These are phyloP conservation scores for Pinus albicaulis DNA, from an alignment of 75 land plant genomes.

Conservation along the genomic window DNA sequence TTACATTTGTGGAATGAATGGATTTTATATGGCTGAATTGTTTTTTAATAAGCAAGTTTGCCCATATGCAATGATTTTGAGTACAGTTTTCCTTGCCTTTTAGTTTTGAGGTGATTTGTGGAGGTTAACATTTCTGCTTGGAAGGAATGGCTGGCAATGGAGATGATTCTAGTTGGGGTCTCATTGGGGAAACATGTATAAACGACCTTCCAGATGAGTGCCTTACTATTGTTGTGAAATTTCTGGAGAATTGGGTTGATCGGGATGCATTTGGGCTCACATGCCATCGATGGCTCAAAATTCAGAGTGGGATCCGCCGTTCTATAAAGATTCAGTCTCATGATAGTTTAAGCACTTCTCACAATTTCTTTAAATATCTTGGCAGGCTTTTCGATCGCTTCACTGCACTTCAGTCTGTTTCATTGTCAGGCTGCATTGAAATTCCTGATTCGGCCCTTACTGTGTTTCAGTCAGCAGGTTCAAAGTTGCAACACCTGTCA, in stretches of 20 bases:
- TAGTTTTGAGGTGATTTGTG: not conserved
- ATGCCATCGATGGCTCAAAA: conserved; percentile 27
- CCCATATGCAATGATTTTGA: not conserved
- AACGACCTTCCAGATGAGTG: conserved; percentile 21
- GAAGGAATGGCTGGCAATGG: not conserved
- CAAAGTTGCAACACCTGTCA: conserved; percentile 20
- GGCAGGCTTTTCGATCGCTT: conserved; percentile 35
- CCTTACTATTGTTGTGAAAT: conserved; percentile 10
- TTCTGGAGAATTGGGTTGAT: conserved; percentile 6
- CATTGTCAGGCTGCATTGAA: conserved; percentile 40
- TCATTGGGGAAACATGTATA: conserved; percentile 8
- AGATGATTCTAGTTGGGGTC: not conserved
- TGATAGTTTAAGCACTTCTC: not conserved
- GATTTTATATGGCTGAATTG: not conserved
- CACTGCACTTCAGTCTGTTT: conserved; percentile 25
- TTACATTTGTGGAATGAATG: conserved; percentile 5
- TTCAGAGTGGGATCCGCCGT: conserved; percentile 12
- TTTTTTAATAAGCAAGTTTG: not conserved
- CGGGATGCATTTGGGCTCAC: conserved; percentile 23
- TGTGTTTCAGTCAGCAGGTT: conserved; percentile 19
- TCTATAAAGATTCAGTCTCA: not conserved
- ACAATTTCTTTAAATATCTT: conserved; percentile 13
- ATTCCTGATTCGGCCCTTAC: conserved; percentile 41
- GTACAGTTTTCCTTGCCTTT: not conserved
- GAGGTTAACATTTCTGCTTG: not conserved